phyloP scores from a whole-genome alignment of 1,284 basidiomycete genomes.

The Cutaneotrichosporon arboriforme region DNA sequence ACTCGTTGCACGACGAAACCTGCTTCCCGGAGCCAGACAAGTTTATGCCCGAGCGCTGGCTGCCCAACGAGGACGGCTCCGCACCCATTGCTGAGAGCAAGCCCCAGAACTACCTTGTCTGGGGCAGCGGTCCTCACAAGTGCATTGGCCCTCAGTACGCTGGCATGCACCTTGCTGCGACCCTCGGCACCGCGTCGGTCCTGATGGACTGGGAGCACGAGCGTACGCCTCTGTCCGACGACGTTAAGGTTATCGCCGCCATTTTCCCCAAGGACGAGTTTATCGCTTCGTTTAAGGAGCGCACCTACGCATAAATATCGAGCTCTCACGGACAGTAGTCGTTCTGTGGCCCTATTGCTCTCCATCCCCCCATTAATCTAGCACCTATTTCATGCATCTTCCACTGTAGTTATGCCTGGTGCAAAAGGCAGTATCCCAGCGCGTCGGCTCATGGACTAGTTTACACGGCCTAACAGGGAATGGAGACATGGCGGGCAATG shows the following conservation, averaged over 20 bases:
- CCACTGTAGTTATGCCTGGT: too few relatives aligned
- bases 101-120: slow-evolving; percentile 94
- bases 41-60: slow-evolving; percentile 87
- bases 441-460: too few relatives aligned
- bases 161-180: slow-evolving; percentile 80
- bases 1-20: slow-evolving; percentile 81
- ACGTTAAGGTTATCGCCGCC: slow-evolving; percentile 85
- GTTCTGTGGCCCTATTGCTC: neutral
- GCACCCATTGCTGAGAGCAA: slow-evolving; percentile 64
- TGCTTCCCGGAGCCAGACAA: slow-evolving; percentile 83
- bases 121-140: slow-evolving; percentile 86
- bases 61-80: slow-evolving; percentile 65
- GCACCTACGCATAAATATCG: neutral
- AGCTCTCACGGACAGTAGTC: neutral
- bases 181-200: slow-evolving; percentile 75
- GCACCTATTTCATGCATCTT: neutral
- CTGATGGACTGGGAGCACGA: slow-evolving; percentile 87
- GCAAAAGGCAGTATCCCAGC: neutral
- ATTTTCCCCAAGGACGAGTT: slow-evolving; percentile 93
- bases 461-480: too few relatives aligned
- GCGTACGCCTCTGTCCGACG: slow-evolving; percentile 67
- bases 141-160: slow-evolving; percentile 95
- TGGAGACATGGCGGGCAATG: too few relatives aligned
- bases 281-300: slow-evolving; percentile 60
- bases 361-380: slow-evolving; percentile 1